A percentile compares a stretch with the other conserved stretches of the same genome.
Conservation (phyloP, 768 basidiomycete species). For the Russula sp. region DNA sequence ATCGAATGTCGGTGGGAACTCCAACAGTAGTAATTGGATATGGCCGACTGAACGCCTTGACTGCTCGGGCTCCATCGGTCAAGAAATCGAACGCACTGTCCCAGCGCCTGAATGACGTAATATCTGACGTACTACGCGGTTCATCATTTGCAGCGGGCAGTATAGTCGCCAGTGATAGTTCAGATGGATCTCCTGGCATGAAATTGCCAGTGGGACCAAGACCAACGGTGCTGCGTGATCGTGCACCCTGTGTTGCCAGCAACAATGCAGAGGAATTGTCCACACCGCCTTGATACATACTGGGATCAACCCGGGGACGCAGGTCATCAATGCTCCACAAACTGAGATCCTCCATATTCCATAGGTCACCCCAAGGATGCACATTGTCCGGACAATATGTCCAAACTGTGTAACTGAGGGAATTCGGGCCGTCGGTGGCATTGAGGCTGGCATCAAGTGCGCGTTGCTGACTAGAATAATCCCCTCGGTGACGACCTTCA, state of each 20-base stretch:
- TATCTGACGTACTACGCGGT: conserved; percentile 12
- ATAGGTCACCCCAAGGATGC: conserved; percentile 90
- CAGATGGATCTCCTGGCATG: conserved; percentile 27
- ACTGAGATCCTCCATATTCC: conserved; percentile 95
- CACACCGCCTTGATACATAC: conserved; percentile 25
- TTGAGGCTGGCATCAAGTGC: conserved; percentile 84
- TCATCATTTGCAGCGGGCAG: conserved; percentile 21
- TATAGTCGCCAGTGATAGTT: conserved; percentile 34
- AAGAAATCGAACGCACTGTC: conserved; percentile 62
- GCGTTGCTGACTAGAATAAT: conserved; percentile 69
- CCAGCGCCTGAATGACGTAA: conserved; percentile 30
- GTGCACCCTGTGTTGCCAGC: conserved; percentile 27
- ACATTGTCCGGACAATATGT: conserved; percentile 77
- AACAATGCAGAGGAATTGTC: conserved; percentile 37
- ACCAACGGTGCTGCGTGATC: conserved; percentile 5
- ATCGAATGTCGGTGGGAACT: conserved; percentile 52
- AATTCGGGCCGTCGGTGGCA: conserved; percentile 68
- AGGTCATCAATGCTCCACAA: conserved; percentile 79
- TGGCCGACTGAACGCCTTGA: conserved; percentile 78
- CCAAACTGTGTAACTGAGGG: conserved; percentile 80
- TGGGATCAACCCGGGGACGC: conserved; percentile 24
- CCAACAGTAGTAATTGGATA: conserved; percentile 77
- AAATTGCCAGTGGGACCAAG: neutral
- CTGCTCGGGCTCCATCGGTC: conserved; percentile 79
- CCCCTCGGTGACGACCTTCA: conserved; percentile 58